Evolutionary conservation across 2,329 filamentous ascomycete genomes (phyloP).

Genomic region (Aspergillus oerlinghausenensis): DNA sequence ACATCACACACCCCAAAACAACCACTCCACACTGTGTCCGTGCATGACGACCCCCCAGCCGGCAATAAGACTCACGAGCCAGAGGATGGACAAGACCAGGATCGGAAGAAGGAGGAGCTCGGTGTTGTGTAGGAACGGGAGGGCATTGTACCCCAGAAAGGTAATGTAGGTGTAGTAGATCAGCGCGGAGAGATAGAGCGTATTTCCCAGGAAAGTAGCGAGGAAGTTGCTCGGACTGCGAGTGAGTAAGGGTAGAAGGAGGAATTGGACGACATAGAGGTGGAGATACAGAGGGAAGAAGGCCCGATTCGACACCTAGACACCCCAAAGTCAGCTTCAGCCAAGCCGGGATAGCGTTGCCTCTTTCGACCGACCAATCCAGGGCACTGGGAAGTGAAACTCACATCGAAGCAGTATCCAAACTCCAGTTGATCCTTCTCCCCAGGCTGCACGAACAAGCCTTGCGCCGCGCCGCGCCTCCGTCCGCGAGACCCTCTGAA

Average conservation of each 20-base stretch:
- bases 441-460: conserved; percentile 54
- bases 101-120: conserved; percentile 61
- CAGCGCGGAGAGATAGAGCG: conserved; percentile 61
- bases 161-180: conserved; percentile 65
- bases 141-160: conserved; percentile 64
- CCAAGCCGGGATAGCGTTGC: not conserved
- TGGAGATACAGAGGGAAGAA: conserved; percentile 66
- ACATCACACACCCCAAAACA: conserved; percentile 41
- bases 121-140: conserved; percentile 64
- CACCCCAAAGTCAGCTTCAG: not conserved
- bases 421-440: conserved; percentile 61
- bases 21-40: conserved; percentile 37
- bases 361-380: not conserved
- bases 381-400: conserved; percentile 14
- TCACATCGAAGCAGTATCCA: conserved; percentile 66
- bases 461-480: conserved; percentile 47
- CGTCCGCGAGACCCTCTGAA: conserved; percentile 43
- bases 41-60: conserved; percentile 44
- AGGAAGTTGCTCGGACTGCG: conserved; percentile 39
- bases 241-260: conserved; percentile 58
- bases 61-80: conserved; percentile 49
- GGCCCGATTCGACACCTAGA: conserved; percentile 57
- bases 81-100: conserved; percentile 55
- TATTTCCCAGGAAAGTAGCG: conserved; percentile 58
- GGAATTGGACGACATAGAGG: conserved; percentile 63